phyloP scores from a whole-genome alignment of 768 basidiomycete species.

The Leccinum aurantiacum region DNA sequence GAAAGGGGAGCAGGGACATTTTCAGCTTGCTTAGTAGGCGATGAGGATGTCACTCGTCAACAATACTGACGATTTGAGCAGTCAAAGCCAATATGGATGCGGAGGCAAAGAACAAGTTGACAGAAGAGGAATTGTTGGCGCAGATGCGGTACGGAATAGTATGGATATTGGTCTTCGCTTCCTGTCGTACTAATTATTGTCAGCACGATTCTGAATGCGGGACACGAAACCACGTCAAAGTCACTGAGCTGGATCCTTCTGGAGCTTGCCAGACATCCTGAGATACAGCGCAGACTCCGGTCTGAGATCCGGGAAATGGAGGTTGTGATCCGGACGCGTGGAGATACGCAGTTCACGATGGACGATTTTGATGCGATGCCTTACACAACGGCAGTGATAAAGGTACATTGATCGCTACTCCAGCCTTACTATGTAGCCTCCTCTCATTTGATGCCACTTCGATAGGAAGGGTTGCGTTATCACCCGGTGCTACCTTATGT shows the following conservation, averaged over 20 bases:
- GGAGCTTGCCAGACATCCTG: slow-evolving; percentile 57
- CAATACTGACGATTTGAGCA: slow-evolving; percentile 1
- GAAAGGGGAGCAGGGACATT: slow-evolving; percentile 18
- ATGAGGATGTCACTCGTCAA: background rate
- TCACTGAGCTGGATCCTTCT: slow-evolving; percentile 60
- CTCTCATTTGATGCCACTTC: background rate
- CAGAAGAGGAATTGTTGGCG: slow-evolving; percentile 15
- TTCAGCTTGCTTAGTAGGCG: slow-evolving; percentile 40
- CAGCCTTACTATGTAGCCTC: background rate
- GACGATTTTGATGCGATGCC: slow-evolving; percentile 55
- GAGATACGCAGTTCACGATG: slow-evolving; percentile 12
- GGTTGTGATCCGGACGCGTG: slow-evolving; percentile 11
- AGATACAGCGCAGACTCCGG: slow-evolving; percentile 61
- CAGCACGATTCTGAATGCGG: slow-evolving; percentile 48
- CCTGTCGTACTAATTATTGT: background rate
- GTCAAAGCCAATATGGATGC: slow-evolving; percentile 31
- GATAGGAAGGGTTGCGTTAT: slow-evolving; percentile 48
- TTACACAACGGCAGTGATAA: slow-evolving; percentile 42
- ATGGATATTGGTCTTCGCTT: background rate
- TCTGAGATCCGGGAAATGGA: slow-evolving; percentile 19
- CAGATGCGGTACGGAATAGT: slow-evolving; percentile 17
- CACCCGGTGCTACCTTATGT: slow-evolving; percentile 53
- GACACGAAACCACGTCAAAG: slow-evolving; percentile 64
- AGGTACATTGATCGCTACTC: slow-evolving; percentile 23
- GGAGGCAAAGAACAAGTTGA: slow-evolving; percentile 25